Evolutionary conservation across 2,329 filamentous ascomycete species (phyloP).

Genomic region (Emericellopsis cladophorae): DNA sequence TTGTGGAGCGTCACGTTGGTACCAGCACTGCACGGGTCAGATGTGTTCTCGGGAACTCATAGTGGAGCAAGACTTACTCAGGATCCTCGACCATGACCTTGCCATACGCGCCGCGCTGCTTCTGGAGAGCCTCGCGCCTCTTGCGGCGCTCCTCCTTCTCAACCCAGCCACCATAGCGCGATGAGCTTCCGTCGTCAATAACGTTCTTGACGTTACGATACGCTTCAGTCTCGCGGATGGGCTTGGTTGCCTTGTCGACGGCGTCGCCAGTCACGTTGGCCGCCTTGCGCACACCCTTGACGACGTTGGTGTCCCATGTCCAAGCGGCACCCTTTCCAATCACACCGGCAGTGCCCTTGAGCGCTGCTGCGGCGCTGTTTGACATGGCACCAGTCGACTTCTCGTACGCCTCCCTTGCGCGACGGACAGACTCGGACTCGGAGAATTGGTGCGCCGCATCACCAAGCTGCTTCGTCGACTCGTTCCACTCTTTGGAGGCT

Average conservation of each 20-base stretch:
- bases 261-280: conserved; percentile 77
- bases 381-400: conserved; percentile 75
- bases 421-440: conserved; percentile 82
- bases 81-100: conserved; percentile 72
- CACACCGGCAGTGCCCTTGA: conserved; percentile 75
- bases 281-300: conserved; percentile 81
- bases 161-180: conserved; percentile 89
- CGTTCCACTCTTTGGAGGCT: conserved; percentile 97
- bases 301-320: conserved; percentile 93
- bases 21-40: conserved; percentile 55
- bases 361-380: conserved; percentile 62
- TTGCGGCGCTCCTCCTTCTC: conserved; percentile 89
- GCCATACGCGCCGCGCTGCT: conserved; percentile 34
- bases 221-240: conserved; percentile 85
- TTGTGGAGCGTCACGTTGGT: conserved; percentile 94
- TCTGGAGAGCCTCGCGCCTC: conserved; percentile 62
- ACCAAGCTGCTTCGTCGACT: conserved; percentile 89
- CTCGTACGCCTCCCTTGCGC: conserved; percentile 75
- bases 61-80: conserved; percentile 48
- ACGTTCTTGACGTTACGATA: conserved; percentile 92
- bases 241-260: conserved; percentile 88
- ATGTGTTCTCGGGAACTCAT: background rate
- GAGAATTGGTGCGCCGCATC: conserved; percentile 82
- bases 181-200: conserved; percentile 94
- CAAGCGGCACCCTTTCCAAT: conserved; percentile 86